These are phyloP conservation scores for Pythium diclinum DNA, from an alignment of 352 stramenopile species.

Conservation along the genomic window DNA sequence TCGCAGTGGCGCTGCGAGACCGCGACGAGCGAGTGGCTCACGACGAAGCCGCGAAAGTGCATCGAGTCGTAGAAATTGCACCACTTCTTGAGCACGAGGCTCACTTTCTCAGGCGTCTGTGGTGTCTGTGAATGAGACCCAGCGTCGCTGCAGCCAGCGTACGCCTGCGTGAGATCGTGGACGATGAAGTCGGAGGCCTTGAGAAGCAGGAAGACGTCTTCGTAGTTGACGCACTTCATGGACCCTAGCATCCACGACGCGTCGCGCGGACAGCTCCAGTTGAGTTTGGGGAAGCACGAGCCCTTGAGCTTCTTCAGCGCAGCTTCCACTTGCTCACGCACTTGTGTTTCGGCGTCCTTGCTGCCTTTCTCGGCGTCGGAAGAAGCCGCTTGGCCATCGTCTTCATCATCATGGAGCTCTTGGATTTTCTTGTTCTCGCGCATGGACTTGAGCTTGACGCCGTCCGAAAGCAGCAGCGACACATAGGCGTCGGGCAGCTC, in stretches of 20 bases:
- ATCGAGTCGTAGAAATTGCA: conserved; percentile 94
- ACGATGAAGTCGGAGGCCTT: conserved; percentile 87
- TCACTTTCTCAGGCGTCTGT: conserved; percentile 29
- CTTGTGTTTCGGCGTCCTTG: conserved; percentile 34
- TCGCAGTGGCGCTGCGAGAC: conserved; percentile 91
- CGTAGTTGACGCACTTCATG: conserved; percentile 74
- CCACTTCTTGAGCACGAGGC: conserved; percentile 94
- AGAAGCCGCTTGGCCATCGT: conserved; percentile 16
- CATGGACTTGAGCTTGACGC: conserved; percentile 49
- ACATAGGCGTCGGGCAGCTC: conserved; percentile 53
- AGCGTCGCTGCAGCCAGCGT: conserved; percentile 53
- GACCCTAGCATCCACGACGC: conserved; percentile 89
- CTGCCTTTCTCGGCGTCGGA: conserved; percentile 27
- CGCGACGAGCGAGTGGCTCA: conserved; percentile 68
- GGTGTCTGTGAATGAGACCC: neutral
- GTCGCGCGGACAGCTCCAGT: conserved; percentile 93
- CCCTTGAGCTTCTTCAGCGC: conserved; percentile 65
- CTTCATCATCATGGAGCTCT: conserved; percentile 26
- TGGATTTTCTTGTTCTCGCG: conserved; percentile 9
- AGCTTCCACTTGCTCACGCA: conserved; percentile 60
- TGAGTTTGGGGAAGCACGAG: conserved; percentile 88
- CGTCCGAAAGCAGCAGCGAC: conserved; percentile 60
- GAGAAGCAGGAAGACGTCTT: conserved; percentile 81
- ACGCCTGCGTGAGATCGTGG: conserved; percentile 88
- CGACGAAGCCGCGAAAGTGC: conserved; percentile 94